A percentile compares a stretch with the other conserved stretches of the same genome.
Evolutionary conservation across 2,329 filamentous ascomycete genomes (phyloP).

Genomic region (Colletotrichum coccodes): DNA sequence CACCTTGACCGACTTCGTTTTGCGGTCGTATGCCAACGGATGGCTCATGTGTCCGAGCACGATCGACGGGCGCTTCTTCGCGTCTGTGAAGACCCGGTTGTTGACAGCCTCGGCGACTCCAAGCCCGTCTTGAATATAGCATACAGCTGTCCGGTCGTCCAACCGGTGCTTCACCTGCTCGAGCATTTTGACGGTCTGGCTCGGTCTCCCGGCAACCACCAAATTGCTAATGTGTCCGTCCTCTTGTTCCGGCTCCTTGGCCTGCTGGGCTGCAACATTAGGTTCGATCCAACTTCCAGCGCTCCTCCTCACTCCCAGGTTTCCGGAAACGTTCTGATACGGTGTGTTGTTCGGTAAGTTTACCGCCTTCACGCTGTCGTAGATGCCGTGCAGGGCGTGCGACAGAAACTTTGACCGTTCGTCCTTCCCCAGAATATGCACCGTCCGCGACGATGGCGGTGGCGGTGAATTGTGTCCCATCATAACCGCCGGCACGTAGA

Average conservation of each 20-base stretch:
- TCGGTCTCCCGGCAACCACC: slow-evolving; percentile 70
- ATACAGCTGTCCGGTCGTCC: slow-evolving; percentile 75
- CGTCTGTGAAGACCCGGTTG: slow-evolving; percentile 74
- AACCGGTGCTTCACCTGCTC: slow-evolving; percentile 72
- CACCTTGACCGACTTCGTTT: slow-evolving; percentile 51
- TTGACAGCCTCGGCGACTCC: slow-evolving; percentile 86
- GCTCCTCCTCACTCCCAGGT: slow-evolving; percentile 40
- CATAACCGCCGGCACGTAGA: slow-evolving; percentile 49
- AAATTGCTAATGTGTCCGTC: slow-evolving; percentile 73
- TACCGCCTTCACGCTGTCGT: slow-evolving; percentile 51
- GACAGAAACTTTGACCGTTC: slow-evolving; percentile 52
- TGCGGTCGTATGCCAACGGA: slow-evolving; percentile 53
- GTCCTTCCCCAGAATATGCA: slow-evolving; percentile 54
- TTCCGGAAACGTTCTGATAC: slow-evolving; percentile 31
- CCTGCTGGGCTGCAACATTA: background rate
- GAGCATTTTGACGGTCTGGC: slow-evolving; percentile 67
- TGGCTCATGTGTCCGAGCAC: slow-evolving; percentile 73
- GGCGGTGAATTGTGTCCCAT: slow-evolving; percentile 41
- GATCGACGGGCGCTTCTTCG: slow-evolving; percentile 75
- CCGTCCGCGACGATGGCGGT: slow-evolving; percentile 46
- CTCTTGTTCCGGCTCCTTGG: slow-evolving; percentile 36
- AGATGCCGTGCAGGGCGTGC: slow-evolving; percentile 51
- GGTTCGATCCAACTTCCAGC: slow-evolving; percentile 24
- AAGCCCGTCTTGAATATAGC: slow-evolving; percentile 84
- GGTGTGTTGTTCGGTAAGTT: background rate